Percentiles rank a stretch among this genome's conserved stretches.
phyloP scores from a whole-genome alignment of 164 flowering plant species.

The Hamamelis virginiana region DNA sequence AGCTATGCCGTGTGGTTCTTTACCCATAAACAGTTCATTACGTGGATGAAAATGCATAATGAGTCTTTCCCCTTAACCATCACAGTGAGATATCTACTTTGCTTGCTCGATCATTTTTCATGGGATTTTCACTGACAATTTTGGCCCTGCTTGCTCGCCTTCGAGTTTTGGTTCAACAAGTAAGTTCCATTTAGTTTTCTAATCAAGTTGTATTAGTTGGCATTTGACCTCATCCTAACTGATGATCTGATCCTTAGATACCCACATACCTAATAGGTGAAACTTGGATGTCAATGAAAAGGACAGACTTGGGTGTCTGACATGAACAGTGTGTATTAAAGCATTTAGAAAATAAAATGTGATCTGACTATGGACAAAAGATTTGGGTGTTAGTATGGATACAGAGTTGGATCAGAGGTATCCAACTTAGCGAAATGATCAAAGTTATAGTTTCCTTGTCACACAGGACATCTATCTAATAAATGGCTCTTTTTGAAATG shows the following conservation, averaged over 20 bases:
- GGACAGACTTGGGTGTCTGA: too few species aligned
- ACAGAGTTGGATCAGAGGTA: not conserved
- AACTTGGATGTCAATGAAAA: not conserved
- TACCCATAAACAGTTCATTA: too few species aligned
- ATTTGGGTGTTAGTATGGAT: not conserved
- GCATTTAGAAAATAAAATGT: too few species aligned
- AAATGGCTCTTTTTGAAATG: not conserved
- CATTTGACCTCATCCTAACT: not conserved
- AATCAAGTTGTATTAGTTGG: not conserved
- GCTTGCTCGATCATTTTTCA: slow-evolving; percentile 88
- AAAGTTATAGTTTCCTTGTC: not conserved
- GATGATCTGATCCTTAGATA: not conserved
- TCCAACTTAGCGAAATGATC: not conserved
- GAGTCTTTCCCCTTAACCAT: slow-evolving; percentile 32
- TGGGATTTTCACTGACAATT: slow-evolving; percentile 66
- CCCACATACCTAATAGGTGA: not conserved
- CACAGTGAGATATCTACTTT: slow-evolving; percentile 68
- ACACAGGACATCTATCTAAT: not conserved
- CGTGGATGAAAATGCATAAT: not conserved
- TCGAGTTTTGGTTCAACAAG: slow-evolving; percentile 87
- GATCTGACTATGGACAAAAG: not conserved
- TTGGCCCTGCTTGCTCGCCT: slow-evolving; percentile 80
- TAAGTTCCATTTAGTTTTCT: slow-evolving; percentile 30
- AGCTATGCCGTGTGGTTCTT: not conserved
- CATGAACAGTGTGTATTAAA: too few species aligned